A percentile compares a stretch with the other conserved stretches of the same genome.
Evolutionary conservation across 139 green algal species (phyloP).

Genomic region (Coelastrella sp.): DNA sequence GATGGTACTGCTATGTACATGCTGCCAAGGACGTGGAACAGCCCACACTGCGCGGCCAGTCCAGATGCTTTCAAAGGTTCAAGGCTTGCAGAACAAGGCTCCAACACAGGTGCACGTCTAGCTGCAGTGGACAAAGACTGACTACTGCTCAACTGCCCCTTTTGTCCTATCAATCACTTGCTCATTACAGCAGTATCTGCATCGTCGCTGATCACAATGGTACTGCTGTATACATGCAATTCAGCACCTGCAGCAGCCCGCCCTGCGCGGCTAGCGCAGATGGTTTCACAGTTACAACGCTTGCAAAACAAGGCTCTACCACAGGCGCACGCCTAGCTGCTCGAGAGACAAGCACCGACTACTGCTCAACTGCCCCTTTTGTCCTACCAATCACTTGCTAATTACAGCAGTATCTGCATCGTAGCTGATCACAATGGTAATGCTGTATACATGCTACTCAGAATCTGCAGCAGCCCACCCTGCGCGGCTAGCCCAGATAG

Average conservation of each 20-base stretch:
- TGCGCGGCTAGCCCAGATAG: background rate
- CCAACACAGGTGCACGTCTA: conserved; percentile 12
- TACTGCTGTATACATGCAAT: background rate
- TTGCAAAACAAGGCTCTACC: conserved; percentile 20
- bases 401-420: no score
- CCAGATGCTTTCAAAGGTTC: background rate
- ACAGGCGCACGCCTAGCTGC: background rate
- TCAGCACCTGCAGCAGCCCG: background rate
- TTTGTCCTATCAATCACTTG: no score
- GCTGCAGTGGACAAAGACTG: background rate
- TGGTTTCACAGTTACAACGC: background rate
- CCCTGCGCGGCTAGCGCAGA: background rate
- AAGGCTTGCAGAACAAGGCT: background rate
- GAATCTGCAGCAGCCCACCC: background rate
- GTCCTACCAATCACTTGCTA: no score
- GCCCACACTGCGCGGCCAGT: background rate
- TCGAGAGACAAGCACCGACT: no score
- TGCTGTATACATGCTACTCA: background rate
- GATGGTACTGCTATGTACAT: background rate
- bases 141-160: no score
- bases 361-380: no score
- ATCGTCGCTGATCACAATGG: no score
- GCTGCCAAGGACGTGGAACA: background rate
- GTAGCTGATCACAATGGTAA: background rate
- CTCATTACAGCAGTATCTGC: no score